phyloP scores from a whole-genome alignment of 2,329 filamentous ascomycete species.

The Diaporthe ampelina region DNA sequence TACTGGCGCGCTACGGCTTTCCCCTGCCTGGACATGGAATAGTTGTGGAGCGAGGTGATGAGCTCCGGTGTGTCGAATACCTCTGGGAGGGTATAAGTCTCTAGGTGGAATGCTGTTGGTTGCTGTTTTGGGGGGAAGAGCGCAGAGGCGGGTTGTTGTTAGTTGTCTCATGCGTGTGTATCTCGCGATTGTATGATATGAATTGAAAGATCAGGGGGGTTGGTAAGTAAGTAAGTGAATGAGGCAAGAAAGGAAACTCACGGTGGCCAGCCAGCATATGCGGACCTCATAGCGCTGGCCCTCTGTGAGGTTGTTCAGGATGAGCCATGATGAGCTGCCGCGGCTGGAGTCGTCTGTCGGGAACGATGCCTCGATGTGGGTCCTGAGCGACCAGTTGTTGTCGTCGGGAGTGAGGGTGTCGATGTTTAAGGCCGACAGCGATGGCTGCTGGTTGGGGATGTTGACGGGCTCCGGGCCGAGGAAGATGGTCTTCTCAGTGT shows the following conservation, averaged over 20 bases:
- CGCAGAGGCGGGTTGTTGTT: slow-evolving; percentile 6
- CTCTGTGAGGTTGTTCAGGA: slow-evolving; percentile 78
- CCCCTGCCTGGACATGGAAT: slow-evolving; percentile 65
- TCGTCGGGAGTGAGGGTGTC: slow-evolving; percentile 71
- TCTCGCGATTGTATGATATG: neutral
- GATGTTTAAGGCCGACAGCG: slow-evolving; percentile 73
- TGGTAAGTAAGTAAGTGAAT: neutral
- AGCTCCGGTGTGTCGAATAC: slow-evolving; percentile 75
- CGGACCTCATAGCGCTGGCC: slow-evolving; percentile 90
- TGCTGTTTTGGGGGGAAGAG: slow-evolving; percentile 68
- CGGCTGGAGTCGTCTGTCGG: slow-evolving; percentile 65
- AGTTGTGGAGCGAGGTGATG: slow-evolving; percentile 74
- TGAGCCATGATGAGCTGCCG: slow-evolving; percentile 81
- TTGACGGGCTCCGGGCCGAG: slow-evolving; percentile 73
- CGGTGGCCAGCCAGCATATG: slow-evolving; percentile 93
- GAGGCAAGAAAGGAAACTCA: slow-evolving; percentile 63
- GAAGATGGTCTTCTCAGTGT: slow-evolving; percentile 94
- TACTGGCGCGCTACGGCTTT: too few species aligned
- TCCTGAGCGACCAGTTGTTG: slow-evolving; percentile 67
- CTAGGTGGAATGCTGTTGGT: slow-evolving; percentile 84
- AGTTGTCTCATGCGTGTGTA: neutral
- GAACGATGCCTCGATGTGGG: slow-evolving; percentile 77
- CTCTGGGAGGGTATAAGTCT: slow-evolving; percentile 71
- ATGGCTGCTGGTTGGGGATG: slow-evolving; percentile 68
- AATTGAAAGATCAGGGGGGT: neutral